Evolutionary conservation across 805 yeast genomes (phyloP), one percentile per base, ranked within the genome.

Genomic region (Saccharomycopsis babjevae): DNA sequence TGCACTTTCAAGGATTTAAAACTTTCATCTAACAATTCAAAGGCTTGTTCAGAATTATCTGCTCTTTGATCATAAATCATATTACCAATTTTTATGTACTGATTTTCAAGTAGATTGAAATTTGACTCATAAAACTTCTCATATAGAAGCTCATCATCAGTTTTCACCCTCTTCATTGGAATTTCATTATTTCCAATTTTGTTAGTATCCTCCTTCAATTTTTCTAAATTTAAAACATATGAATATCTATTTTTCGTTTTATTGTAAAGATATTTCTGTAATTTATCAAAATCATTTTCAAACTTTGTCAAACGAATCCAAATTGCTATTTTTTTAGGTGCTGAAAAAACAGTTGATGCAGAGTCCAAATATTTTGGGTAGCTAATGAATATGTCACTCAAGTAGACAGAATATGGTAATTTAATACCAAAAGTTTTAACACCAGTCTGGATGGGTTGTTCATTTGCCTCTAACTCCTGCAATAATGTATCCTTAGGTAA

Each of bases 351-450:
- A 30, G 73, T 61, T 34, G 74, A 75, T 22, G 73, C 62, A 58
- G 73, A 73, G 64, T 74, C 73, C n/a, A 68, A 65, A 34, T 72
- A 72, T 39, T 76, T 66, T 10, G 74, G 73, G 63, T 77, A 79
- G 1, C 67, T 20, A 62, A 77, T 75, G 5, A 69, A 63, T 13
- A 77, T 56, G 36, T 69, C 73, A 11, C 72, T 73, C 58, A 77
- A 60, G 62, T 72, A 73, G 1, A 76, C 64, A 8, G 80, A 78
- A 43, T 74, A 73, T 10, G 69, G 63, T 57, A 77, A 76, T 59
- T 73, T 69, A 15, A 76, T 68, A 0, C 77, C 77, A 59, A 64
- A 62, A 3, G 64, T 64, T 52, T 64, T 64, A 30, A 64, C 40
- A 10, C 66, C 66, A 6, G 66, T 64, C 28, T 57, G 25, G 11